Conservation (phyloP, 176 grass and related monocot species). For the Eleusine indica region DNA sequence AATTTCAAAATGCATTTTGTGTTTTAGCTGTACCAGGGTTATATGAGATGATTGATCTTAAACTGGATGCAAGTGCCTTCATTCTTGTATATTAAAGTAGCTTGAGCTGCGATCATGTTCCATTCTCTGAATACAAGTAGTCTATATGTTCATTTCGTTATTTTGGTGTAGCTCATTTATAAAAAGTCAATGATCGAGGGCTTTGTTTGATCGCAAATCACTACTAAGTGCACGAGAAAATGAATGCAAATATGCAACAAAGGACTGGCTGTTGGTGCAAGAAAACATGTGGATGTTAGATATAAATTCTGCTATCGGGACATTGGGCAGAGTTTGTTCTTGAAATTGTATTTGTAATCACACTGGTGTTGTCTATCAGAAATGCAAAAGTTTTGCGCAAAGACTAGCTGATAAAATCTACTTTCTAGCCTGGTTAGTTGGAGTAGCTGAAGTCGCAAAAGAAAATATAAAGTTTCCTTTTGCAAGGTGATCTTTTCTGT, state of each 20-base stretch:
- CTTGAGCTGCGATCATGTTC: neutral
- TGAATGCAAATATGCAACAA: neutral
- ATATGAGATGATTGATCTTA: neutral
- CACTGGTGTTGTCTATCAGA: neutral
- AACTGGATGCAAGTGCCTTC: neutral
- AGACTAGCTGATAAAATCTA: neutral
- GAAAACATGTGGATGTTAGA: conserved; percentile 1
- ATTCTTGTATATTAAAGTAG: neutral
- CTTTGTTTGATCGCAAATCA: neutral
- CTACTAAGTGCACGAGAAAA: neutral
- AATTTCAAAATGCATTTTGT: neutral
- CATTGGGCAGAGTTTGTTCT: neutral
- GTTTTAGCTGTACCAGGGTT: neutral
- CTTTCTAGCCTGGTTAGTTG: neutral
- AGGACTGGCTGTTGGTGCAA: neutral
- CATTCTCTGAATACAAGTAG: neutral
- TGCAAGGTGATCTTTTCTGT: no score
- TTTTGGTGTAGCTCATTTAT: neutral
- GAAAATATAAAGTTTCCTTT: no score
- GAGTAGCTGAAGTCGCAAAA: neutral
- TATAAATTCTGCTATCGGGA: neutral
- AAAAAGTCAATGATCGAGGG: neutral
- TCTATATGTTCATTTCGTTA: neutral
- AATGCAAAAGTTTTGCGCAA: neutral
- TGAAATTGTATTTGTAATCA: neutral